Percentiles rank a stretch among this genome's conserved stretches.
These are phyloP conservation scores for Cryptococcus sp. DNA, from an alignment of 1,284 basidiomycete genomes.

Conservation along the genomic window DNA sequence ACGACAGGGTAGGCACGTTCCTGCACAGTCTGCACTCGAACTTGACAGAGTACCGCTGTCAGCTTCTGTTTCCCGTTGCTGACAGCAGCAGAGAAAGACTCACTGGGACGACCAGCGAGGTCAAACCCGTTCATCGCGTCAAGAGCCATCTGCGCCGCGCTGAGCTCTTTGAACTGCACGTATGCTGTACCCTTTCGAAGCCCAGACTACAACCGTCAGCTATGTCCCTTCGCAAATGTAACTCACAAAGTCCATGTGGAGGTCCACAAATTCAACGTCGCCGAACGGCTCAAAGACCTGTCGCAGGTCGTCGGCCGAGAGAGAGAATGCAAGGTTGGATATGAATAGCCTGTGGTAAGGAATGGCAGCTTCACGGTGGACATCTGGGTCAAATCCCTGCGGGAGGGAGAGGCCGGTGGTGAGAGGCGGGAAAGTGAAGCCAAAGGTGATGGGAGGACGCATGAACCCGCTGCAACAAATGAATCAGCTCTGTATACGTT, in stretches of 20 bases:
- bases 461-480: not conserved
- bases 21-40: conserved; percentile 85
- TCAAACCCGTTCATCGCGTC: conserved; percentile 99
- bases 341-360: conserved; percentile 79
- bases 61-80: not conserved
- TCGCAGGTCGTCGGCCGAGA: conserved; percentile 92
- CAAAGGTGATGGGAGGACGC: conserved; percentile 16
- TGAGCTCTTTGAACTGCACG: conserved; percentile 87
- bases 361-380: conserved; percentile 49
- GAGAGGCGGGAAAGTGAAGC: conserved; percentile 37
- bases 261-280: conserved; percentile 94
- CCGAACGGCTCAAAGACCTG: conserved; percentile 99
- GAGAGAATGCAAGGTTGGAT: conserved; percentile 92
- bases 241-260: conserved; percentile 70
- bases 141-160: conserved; percentile 91
- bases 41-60: conserved; percentile 49
- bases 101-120: conserved; percentile 83
- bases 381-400: conserved; percentile 45
- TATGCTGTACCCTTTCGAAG: conserved; percentile 98
- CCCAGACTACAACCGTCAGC: conserved; percentile 63
- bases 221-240: not conserved
- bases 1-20: conserved; percentile 58
- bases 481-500: not conserved
- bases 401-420: conserved; percentile 32
- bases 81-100: conserved; percentile 34